Evolutionary conservation across 805 yeast species (phyloP), one percentile per base, ranked within the genome.

Genomic region (Candida ovalis): DNA sequence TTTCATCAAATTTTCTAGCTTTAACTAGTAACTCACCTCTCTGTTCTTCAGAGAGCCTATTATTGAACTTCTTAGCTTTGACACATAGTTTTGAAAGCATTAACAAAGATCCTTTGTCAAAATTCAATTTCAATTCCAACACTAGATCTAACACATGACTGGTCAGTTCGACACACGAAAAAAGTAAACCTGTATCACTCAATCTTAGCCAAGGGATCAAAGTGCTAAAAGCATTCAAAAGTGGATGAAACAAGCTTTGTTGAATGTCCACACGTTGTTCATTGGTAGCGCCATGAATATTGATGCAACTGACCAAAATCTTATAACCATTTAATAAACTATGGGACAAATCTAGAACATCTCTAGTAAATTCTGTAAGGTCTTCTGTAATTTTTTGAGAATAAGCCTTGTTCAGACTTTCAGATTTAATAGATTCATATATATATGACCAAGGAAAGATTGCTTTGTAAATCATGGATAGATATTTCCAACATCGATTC

Each of bases 181-280:
- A 76, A 40, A 88, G 69, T 41, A 92, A 70, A 2, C 89, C 86
- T 6, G 78, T 72, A 64, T 91, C 97, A 50, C 92, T 88, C 42
- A 92, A 71, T 50, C 94, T 75, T 25, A 92, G 72, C 95, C 97
- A 87, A 36, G 81, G 83, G 30, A 88, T 74, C 73, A 88, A 82
- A 45, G 81, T 73, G 13, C 75, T 75, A 50, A 91, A 79, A 0
- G 94, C 80, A n/a, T 71, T 68, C 61, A 86, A 72, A 30, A 86
- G 75, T 23, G 74, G 74, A 9, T 69, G 62, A 48, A 85, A 75
- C n/a, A 86, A 60, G 18, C 53, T 47, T 15, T 52, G 51, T 36
- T 66, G 63, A 17, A 58, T 38, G 4, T 45, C 55, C 51, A 9
- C 58, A 43, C 24, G 48, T 46, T 55, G 48, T 10, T 52, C 52